phyloP scores from a whole-genome alignment of 1,139 yeast species.

The Candida sp. region DNA sequence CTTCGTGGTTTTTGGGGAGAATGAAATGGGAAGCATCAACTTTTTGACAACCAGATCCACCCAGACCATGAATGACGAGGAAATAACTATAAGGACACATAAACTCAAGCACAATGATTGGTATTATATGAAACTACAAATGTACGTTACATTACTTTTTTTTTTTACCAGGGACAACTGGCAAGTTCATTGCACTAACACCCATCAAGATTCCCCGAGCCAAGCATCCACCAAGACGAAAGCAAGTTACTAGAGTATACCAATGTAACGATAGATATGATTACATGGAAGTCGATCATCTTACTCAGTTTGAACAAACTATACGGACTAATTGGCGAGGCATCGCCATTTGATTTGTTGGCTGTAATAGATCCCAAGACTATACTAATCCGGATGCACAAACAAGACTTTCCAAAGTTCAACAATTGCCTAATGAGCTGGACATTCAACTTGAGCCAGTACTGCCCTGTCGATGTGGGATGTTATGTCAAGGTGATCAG shows the following conservation, averaged over 20 bases:
- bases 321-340: constrained; percentile 43
- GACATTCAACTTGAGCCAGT: constrained; percentile 30
- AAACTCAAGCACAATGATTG: constrained; percentile 4
- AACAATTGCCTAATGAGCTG: constrained; percentile 32
- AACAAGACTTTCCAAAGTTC: constrained; percentile 31
- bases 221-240: constrained; percentile 3
- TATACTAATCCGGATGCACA: constrained; percentile 27
- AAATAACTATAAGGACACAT: not conserved
- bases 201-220: constrained; percentile 8
- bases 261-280: constrained; percentile 20
- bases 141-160: constrained; percentile 14
- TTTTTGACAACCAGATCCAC: not conserved
- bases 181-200: not conserved
- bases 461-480: constrained; percentile 21
- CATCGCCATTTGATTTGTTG: constrained; percentile 34
- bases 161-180: not conserved
- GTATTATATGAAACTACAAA: constrained; percentile 11
- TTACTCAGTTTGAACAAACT: constrained; percentile 27
- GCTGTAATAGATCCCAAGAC: constrained; percentile 12
- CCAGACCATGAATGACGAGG: not conserved
- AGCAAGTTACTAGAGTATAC: not conserved
- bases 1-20: not conserved
- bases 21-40: not conserved
- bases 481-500: constrained; percentile 25
- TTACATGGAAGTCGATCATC: constrained; percentile 38